Evolutionary conservation across 2,329 filamentous ascomycete species (phyloP), one percentile per base, ranked within the genome.

Genomic region (Paraphaeosphaeria sporulosa): DNA sequence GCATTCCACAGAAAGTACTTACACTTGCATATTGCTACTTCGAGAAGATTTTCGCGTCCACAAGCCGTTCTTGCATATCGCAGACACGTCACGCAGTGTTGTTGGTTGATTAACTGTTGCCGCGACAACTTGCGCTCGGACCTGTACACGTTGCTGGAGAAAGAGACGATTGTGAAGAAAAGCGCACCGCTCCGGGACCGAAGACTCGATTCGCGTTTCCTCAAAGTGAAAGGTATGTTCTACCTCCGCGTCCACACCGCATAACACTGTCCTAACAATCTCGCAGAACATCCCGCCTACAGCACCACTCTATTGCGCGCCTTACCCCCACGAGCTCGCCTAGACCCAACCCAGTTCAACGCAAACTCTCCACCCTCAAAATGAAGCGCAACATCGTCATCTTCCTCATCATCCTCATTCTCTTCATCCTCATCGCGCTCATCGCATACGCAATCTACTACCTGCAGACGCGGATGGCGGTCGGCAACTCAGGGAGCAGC

Each of bases 371-470:
- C 30, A 27, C 54, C 57, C 52, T 60, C 62, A 80, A 53, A 48
- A 84, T 84, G 82, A 75, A 82, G 73, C 80, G 81, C 74, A 84
- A 84, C 75, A 75, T 84, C 64, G 81, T 82, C 76, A 82, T 84
- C 76, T 82, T 82, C 74, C 75, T 83, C 68, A 84, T 84, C 73
- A 80, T 84, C 72, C 78, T 84, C 67, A 79, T 84, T 72, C 82
- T 84, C 69, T 83, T 84, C 77, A 76, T 83, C 69, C 76, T 83
- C 53, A 80, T 84, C 55, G 80, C 79, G 32, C 69, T 81, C 30
- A 81, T 84, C 72, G 82, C 77, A 48, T 83, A 83, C 73, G 64
- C 76, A 47, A 83, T 84, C 72, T 84, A 81, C 76, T 81, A 79
- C 72, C 76, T 82, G 46, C 81, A 82, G 68, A 80, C 77, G 13